Percentiles rank a stretch among this genome's conserved stretches.
Conservation (phyloP, 1,284 basidiomycete genomes). For the Leccinum fallax region DNA sequence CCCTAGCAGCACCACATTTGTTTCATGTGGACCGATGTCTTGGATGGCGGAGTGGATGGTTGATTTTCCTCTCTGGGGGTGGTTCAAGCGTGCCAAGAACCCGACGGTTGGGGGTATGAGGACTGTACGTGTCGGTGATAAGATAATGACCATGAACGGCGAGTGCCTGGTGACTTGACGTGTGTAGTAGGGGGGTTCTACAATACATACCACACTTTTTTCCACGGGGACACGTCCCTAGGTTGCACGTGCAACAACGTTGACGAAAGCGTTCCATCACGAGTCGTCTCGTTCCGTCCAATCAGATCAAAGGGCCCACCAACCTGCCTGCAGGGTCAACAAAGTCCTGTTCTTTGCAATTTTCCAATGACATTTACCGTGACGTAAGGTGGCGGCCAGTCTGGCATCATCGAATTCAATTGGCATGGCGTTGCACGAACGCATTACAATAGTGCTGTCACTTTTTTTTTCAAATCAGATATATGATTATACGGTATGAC, state of each 20-base stretch:
- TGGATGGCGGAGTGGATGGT: background rate
- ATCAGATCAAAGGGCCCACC: background rate
- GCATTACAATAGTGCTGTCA: background rate
- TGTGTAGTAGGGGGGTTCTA: background rate
- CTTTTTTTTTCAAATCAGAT: background rate
- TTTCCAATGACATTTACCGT: background rate
- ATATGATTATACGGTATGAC: background rate
- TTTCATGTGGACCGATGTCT: background rate
- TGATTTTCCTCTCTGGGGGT: background rate
- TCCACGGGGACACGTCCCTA: constrained; percentile 26
- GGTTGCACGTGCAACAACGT: background rate
- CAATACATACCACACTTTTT: background rate
- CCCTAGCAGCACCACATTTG: background rate
- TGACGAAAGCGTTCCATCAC: background rate
- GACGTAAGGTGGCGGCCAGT: background rate
- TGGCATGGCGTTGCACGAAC: background rate
- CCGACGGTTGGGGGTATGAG: background rate
- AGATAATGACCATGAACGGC: background rate
- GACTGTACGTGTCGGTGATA: background rate
- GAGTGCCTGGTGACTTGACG: constrained; percentile 2
- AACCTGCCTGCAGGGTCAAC: background rate
- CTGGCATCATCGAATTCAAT: background rate
- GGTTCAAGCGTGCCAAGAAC: background rate
- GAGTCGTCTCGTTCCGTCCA: background rate
- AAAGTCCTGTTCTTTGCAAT: constrained; percentile 15